Base-by-base conservation (phyloP, 805 yeast genomes). In the Candida vaughaniae region DNA sequence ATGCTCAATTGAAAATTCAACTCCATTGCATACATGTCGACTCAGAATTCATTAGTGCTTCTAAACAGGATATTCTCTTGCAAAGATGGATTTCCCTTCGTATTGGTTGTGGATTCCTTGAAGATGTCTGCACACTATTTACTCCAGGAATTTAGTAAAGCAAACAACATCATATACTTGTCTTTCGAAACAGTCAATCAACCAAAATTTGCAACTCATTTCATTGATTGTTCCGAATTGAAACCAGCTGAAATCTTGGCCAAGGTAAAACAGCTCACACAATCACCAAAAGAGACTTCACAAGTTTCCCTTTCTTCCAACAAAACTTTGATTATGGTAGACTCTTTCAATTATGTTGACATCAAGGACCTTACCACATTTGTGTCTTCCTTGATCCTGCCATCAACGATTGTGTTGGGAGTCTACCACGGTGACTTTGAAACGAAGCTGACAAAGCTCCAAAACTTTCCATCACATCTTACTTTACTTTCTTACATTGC, bases 61-160 rank as follows among this genome's bases (percentile, higher is more conserved):
- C 65, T 90, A 38, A 78, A 73, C 31, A 64, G 98, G 41, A 64
- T 87, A 5, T 58, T 93, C 3, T 60, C 80, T 3, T 62, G 86
- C 35, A 85, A 81, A 46, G 98, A 93, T 51, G 59, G 60, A 16
- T 75, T 91, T 0, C 95, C 95, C 0, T 75, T 91, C 37, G 57
- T 87, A 3, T 66, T 91, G 4, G 66, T 84, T 3, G 53, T 76
- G 6, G 98, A 93, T 55, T 71, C 85, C 1, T 59, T 88, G 7
- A 65, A 73, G 0, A 96, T 90, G 56, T 77, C 93, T 0, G 77
- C 88, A 0, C 48, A 62, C 20, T 50, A 64, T 31, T 57, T 90
- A 9, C 51, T 85, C 1, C 53, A 62, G 18, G 96, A 88, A 53
- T 68, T 89, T 32, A 57, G 68, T 45, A 66, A 72, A 49, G 52